Percentiles rank a stretch among this genome's conserved stretches.
phyloP scores from a whole-genome alignment of 179 eudicot species.

The Vitellaria paradoxa region DNA sequence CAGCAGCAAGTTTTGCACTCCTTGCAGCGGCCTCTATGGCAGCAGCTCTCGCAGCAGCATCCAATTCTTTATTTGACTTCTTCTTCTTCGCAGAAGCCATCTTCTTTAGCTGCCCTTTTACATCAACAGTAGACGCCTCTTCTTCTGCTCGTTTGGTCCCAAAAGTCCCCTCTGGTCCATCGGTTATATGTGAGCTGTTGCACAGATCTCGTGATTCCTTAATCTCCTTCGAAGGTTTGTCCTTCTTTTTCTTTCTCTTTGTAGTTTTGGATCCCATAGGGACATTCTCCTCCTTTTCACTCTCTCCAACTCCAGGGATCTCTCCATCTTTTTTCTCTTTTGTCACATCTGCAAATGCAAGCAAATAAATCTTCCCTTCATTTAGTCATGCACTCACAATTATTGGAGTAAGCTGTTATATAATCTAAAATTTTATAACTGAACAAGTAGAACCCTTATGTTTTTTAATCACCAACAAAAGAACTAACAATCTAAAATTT shows the following conservation, averaged over 20 bases:
- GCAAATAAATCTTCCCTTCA: background rate
- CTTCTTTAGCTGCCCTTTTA: conserved; percentile 76
- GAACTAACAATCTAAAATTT: background rate
- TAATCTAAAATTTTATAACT: too few relatives aligned
- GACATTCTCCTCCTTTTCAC: conserved; percentile 46
- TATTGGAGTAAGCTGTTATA: too few relatives aligned
- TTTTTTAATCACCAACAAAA: background rate
- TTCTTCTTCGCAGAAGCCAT: conserved; percentile 70
- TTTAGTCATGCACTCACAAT: too few relatives aligned
- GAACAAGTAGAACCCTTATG: too few relatives aligned
- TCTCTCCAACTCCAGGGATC: conserved; percentile 38
- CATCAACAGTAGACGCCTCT: conserved; percentile 50
- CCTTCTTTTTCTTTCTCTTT: conserved; percentile 72
- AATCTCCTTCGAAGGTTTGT: conserved; percentile 17
- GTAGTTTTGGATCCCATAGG: conserved; percentile 60
- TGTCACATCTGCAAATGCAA: conserved; percentile 13
- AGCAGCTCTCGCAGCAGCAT: conserved; percentile 74
- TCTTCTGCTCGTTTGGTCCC: conserved; percentile 48
- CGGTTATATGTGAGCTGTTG: conserved; percentile 28
- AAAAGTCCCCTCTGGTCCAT: conserved; percentile 33
- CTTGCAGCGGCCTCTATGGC: conserved; percentile 89
- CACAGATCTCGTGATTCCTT: conserved; percentile 3
- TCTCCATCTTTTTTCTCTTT: conserved; percentile 23
- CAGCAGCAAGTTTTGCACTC: conserved; percentile 76
- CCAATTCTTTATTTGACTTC: conserved; percentile 76